A percentile compares a stretch with the other conserved stretches of the same genome.
phyloP scores from a whole-genome alignment of 495 filamentous ascomycete species.

The Penicillium crystallinum region DNA sequence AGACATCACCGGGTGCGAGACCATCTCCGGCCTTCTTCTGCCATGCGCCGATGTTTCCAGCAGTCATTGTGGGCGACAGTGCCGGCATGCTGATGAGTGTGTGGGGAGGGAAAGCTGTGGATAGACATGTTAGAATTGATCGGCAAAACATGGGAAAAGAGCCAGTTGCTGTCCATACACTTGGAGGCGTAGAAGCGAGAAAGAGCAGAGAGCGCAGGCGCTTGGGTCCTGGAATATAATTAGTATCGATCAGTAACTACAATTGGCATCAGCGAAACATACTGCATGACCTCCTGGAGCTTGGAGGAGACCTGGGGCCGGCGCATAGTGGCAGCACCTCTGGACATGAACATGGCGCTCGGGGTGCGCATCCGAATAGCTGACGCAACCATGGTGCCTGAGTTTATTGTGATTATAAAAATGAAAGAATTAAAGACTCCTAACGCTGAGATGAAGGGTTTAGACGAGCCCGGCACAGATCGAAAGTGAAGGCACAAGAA shows the following conservation, averaged over 20 bases:
- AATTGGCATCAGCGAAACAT: conserved; percentile 16
- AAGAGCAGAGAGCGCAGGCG: conserved; percentile 55
- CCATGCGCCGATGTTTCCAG: conserved; percentile 96
- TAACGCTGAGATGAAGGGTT: conserved; percentile 21
- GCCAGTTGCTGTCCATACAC: conserved; percentile 45
- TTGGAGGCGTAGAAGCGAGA: conserved; percentile 74
- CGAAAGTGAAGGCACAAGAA: conserved; percentile 27
- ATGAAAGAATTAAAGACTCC: conserved; percentile 26
- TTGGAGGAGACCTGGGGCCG: conserved; percentile 41
- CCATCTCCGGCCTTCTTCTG: conserved; percentile 92
- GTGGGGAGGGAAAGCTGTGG: conserved; percentile 80
- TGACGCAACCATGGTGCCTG: conserved; percentile 41
- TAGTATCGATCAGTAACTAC: conserved; percentile 11
- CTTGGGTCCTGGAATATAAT: conserved; percentile 35
- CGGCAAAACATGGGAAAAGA: conserved; percentile 1
- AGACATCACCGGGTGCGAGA: conserved; percentile 88
- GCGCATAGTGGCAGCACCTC: conserved; percentile 40
- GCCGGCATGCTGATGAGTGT: conserved; percentile 97
- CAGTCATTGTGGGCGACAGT: conserved; percentile 94
- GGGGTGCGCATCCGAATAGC: conserved; percentile 46
- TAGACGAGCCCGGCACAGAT: conserved; percentile 7
- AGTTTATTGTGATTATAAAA: conserved; percentile 24
- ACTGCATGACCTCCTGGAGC: conserved; percentile 42
- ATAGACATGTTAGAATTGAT: conserved; percentile 20
- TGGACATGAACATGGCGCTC: conserved; percentile 41